phyloP scores from a whole-genome alignment of 2,329 filamentous ascomycete genomes.

The Sclerotinia minor region DNA sequence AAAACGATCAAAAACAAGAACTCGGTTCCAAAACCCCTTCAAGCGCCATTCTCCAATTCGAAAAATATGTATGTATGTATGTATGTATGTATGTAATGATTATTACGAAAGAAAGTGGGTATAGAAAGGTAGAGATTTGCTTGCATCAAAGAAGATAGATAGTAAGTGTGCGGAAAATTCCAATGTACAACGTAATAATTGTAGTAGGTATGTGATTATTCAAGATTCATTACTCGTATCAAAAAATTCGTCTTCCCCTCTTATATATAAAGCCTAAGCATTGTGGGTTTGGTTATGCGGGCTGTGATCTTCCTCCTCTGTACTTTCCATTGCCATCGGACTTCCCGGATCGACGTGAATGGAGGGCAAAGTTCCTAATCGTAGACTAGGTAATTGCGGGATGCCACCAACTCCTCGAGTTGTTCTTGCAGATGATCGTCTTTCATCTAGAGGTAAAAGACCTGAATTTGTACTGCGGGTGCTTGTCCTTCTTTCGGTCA shows the following conservation, averaged over 20 bases:
- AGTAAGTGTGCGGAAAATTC: not conserved
- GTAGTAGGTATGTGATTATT: slow-evolving; percentile 18
- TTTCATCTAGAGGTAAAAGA: not conserved
- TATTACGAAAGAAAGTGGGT: slow-evolving; percentile 11
- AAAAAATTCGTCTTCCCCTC: slow-evolving; percentile 5
- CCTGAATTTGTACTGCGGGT: slow-evolving; percentile 21
- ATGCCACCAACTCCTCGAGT: slow-evolving; percentile 45
- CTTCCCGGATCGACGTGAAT: slow-evolving; percentile 55
- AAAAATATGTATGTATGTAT: too few relatives aligned
- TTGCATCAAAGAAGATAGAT: slow-evolving; percentile 3
- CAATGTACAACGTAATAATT: not conserved
- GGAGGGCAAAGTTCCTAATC: slow-evolving; percentile 52
- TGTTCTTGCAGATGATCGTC: slow-evolving; percentile 23
- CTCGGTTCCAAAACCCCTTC: not conserved
- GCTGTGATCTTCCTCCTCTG: slow-evolving; percentile 19
- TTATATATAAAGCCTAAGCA: not conserved
- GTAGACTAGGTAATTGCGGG: slow-evolving; percentile 55
- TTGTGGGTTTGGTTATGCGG: not conserved
- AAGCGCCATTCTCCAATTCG: slow-evolving; percentile 15
- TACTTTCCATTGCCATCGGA: slow-evolving; percentile 25
- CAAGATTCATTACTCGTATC: slow-evolving; percentile 22
- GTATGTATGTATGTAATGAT: slow-evolving; percentile 5
- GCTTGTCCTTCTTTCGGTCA: slow-evolving; percentile 29
- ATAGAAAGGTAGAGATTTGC: slow-evolving; percentile 11
- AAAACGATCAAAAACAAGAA: not conserved